Conservation (phyloP, 2,329 filamentous ascomycete species). For the Stylonectria norvegica region DNA sequence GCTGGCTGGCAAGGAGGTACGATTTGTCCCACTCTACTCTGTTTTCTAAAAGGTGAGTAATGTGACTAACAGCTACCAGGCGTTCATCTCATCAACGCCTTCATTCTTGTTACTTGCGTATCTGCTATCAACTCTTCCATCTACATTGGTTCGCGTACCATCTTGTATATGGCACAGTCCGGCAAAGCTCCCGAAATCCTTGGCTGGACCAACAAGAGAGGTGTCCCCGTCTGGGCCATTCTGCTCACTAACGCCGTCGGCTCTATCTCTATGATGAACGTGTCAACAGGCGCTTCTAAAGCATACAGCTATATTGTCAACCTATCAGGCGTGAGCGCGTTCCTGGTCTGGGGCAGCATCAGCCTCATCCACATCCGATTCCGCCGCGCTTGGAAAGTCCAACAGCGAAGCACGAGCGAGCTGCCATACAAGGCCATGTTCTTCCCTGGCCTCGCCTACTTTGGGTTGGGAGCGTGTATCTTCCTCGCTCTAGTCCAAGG, state of each 20-base stretch:
- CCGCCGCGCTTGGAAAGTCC: slow-evolving; percentile 57
- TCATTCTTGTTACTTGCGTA: slow-evolving; percentile 70
- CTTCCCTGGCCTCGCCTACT: slow-evolving; percentile 59
- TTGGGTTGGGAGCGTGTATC: slow-evolving; percentile 54
- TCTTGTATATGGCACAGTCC: slow-evolving; percentile 73
- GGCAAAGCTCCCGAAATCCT: slow-evolving; percentile 68
- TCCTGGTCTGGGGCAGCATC: slow-evolving; percentile 69
- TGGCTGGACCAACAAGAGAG: slow-evolving; percentile 62
- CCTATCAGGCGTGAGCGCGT: slow-evolving; percentile 65
- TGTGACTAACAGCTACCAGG: slow-evolving; percentile 21
- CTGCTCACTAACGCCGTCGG: slow-evolving; percentile 69
- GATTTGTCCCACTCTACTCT: slow-evolving; percentile 2
- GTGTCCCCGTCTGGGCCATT: slow-evolving; percentile 59
- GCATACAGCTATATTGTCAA: slow-evolving; percentile 70
- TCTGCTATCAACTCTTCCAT: slow-evolving; percentile 72
- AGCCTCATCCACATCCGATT: slow-evolving; percentile 70
- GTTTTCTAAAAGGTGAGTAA: background rate
- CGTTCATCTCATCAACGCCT: slow-evolving; percentile 73
- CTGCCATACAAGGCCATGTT: slow-evolving; percentile 54
- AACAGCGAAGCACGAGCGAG: slow-evolving; percentile 52
- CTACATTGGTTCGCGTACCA: slow-evolving; percentile 71
- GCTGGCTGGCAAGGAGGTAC: slow-evolving; percentile 67
- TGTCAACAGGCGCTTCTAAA: slow-evolving; percentile 61
- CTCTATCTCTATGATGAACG: slow-evolving; percentile 71
- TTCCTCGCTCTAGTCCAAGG: slow-evolving; percentile 61